Evolutionary conservation across 176 grass and related monocot genomes (phyloP), one percentile per base, ranked within the genome.

Genomic region (Coix lacrymajobi): DNA sequence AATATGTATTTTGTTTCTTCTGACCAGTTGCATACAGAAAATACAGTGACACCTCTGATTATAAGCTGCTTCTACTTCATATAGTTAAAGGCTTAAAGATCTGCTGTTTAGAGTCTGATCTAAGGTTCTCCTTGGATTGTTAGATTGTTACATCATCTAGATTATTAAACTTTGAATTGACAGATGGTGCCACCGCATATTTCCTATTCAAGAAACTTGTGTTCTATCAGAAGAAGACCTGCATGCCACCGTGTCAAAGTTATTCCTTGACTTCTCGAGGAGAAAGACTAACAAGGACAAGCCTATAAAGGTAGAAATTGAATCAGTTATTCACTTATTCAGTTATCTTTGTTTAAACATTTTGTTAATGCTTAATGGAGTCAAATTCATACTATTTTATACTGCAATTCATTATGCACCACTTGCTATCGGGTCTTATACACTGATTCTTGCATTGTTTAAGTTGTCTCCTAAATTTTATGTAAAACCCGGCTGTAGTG

Each of bases 201-300:
- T 99, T 81, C 96, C 96, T 71, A 85, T 99, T 87, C 91, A 99
- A 86, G 85, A 94, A 96, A 99, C 96, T 69, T 94, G 96, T 75
- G 16, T 93, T 69, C 81, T 99, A 34, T 88, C 88, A 62, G 89
- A 96, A 82, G 83, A 75, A 79, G 89, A 92, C 34, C 89, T 99
- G 48, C 38, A 87, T 71, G 81, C 73, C 54, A 90, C 89, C 57
- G 93, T 99, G 25, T 93, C 87, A 38, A 99, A 90, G 83, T 83
- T 99, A 84, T 84, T 99, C 49, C 68, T 67, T 82, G 85, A 96
- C 80, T 93, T 85, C 43, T 67, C 85, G 19, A 68, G 71, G 32
- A 75, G 83, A 41, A 83, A 72, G 71, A 75, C 90, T 19, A 80
- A 92, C 49, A 58, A 90, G 69, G 73, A 88, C 60, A 62, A 75